Conservation (phyloP, 768 basidiomycete genomes). For the Coprinellus aureogranulatus region DNA sequence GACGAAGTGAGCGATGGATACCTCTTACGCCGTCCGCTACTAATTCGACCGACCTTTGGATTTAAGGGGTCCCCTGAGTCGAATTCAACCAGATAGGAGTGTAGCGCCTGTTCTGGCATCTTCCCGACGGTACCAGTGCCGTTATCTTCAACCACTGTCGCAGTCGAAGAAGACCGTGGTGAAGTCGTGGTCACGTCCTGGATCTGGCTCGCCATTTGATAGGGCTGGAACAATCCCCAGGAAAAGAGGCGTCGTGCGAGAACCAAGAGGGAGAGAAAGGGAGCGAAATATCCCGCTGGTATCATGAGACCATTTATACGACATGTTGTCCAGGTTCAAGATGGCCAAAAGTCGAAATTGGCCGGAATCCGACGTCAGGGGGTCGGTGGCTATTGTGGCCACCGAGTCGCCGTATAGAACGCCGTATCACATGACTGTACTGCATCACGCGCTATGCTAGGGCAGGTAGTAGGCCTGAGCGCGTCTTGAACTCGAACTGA, state of each 20-base stretch:
- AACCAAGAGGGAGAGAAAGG: no score
- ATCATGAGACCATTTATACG: no score
- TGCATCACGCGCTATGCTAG: neutral
- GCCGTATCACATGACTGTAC: neutral
- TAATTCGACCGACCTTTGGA: slow-evolving; percentile 38
- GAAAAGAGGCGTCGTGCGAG: no score
- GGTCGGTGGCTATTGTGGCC: no score
- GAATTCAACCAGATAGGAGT: slow-evolving; percentile 36
- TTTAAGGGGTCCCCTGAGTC: slow-evolving; percentile 40
- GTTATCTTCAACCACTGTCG: slow-evolving; percentile 6
- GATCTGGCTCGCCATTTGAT: no score
- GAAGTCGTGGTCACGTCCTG: slow-evolving; percentile 12
- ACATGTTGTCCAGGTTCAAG: no score
- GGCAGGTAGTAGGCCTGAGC: no score
- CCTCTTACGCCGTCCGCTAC: neutral
- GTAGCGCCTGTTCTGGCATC: slow-evolving; percentile 13
- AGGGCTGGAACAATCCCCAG: no score
- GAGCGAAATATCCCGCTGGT: neutral
- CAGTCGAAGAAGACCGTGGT: slow-evolving; percentile 15
- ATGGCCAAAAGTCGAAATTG: no score
- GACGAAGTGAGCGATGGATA: neutral
- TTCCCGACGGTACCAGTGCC: slow-evolving; percentile 7
- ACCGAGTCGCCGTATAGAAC: no score
- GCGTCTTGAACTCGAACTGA: neutral
- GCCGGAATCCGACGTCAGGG: no score